Conservation (phyloP, 2,329 filamentous ascomycete species). For the Graphilbum sp. region DNA sequence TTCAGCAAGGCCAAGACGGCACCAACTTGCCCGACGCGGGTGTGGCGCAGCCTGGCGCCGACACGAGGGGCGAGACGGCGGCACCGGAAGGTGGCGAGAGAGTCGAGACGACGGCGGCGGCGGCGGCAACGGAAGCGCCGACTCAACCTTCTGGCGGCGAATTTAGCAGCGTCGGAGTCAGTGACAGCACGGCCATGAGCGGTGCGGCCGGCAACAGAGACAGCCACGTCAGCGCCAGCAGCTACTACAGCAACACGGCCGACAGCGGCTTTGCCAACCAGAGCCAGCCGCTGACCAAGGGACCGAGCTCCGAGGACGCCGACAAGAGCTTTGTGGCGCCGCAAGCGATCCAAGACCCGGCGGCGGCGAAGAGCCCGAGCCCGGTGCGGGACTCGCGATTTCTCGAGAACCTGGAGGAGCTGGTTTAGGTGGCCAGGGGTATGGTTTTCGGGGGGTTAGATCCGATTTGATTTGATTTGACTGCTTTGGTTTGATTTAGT, state of each 20-base stretch:
- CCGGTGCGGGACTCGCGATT: conserved; percentile 33
- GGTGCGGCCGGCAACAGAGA: too few species aligned
- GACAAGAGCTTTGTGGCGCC: conserved; percentile 12
- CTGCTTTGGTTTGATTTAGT: neutral
- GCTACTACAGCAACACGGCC: neutral
- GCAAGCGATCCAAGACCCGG: conserved; percentile 11
- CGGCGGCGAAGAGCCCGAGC: conserved; percentile 18
- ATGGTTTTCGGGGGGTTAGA: neutral
- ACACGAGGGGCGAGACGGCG: too few species aligned
- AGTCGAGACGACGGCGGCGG: too few species aligned
- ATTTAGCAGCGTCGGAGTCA: too few species aligned
- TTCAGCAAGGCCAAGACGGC: too few species aligned
- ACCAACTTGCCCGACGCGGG: too few species aligned
- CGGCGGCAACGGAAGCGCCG: too few species aligned
- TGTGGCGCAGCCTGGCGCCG: too few species aligned
- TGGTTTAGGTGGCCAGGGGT: neutral
- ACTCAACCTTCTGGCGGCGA: too few species aligned
- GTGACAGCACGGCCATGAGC: too few species aligned
- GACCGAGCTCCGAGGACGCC: neutral
- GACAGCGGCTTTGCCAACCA: neutral
- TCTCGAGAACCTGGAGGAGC: conserved; percentile 26
- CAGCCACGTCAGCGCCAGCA: neutral
- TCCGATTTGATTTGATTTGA: too few species aligned
- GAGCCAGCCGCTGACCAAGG: neutral
- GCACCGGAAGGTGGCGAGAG: too few species aligned